phyloP scores from a whole-genome alignment of 805 yeast species.

The Kregervanrija fluxuum region DNA sequence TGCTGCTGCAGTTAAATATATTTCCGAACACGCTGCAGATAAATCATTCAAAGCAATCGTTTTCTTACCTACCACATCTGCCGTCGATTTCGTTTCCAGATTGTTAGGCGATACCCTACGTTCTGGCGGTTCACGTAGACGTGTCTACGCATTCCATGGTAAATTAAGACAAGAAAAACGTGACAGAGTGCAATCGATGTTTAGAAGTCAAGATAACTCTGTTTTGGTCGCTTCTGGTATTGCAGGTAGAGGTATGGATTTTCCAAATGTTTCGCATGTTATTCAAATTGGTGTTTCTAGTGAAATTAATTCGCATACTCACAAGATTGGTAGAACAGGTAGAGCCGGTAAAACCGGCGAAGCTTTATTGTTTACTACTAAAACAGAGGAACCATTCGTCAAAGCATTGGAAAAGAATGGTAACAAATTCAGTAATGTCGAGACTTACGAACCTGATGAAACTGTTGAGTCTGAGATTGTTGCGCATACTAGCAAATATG shows the following conservation, averaged over 20 bases:
- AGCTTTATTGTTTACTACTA: slow-evolving; percentile 53
- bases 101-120: slow-evolving; percentile 27
- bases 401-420: slow-evolving; percentile 44
- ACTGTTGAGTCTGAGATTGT: slow-evolving; percentile 30
- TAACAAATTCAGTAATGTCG: slow-evolving; percentile 42
- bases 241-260: slow-evolving; percentile 95
- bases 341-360: slow-evolving; percentile 80
- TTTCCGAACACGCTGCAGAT: slow-evolving; percentile 29
- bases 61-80: slow-evolving; percentile 71
- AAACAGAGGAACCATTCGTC: slow-evolving; percentile 51
- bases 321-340: slow-evolving; percentile 94
- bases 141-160: slow-evolving; percentile 50
- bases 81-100: slow-evolving; percentile 51
- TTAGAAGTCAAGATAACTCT: slow-evolving; percentile 35
- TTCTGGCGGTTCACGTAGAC: slow-evolving; percentile 12
- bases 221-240: slow-evolving; percentile 83
- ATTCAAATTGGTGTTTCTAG: slow-evolving; percentile 74
- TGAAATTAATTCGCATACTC: slow-evolving; percentile 75
- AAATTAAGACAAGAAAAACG: slow-evolving; percentile 64
- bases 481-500: slow-evolving; percentile 22
- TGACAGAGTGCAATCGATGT: slow-evolving; percentile 23
- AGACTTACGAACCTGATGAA: slow-evolving; percentile 30
- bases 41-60: slow-evolving; percentile 67
- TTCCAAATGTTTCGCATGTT: slow-evolving; percentile 81
- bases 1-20: slow-evolving; percentile 47